Percentiles rank a stretch among this genome's conserved stretches.
phyloP scores from a whole-genome alignment of 2,329 filamentous ascomycete species.

The Calonectria pteridis region DNA sequence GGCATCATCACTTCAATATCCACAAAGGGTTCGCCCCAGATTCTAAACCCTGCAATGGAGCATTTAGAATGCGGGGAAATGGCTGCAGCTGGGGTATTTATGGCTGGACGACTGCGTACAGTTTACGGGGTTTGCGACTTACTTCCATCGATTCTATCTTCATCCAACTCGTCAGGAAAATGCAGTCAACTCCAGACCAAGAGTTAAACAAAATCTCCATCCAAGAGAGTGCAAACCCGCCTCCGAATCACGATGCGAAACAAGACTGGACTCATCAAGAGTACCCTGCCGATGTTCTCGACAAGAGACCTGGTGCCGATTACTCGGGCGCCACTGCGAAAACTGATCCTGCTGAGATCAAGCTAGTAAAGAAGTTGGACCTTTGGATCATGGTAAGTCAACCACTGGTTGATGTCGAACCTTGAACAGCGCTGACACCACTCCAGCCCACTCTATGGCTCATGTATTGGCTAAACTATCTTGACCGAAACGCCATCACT shows the following conservation, averaged over 20 bases:
- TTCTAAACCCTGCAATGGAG: neutral
- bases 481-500: slow-evolving; percentile 68
- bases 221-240: neutral
- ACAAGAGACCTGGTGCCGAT: slow-evolving; percentile 36
- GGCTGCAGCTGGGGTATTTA: neutral
- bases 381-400: slow-evolving; percentile 47
- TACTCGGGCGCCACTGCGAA: slow-evolving; percentile 52
- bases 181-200: neutral
- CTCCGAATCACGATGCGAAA: neutral
- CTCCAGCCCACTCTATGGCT: slow-evolving; percentile 46
- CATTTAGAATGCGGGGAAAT: neutral
- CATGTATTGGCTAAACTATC: slow-evolving; percentile 56
- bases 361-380: slow-evolving; percentile 53
- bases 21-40: neutral
- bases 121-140: neutral
- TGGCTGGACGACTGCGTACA: neutral
- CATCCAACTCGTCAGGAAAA: neutral
- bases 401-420: no score
- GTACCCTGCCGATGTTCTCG: neutral
- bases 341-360: slow-evolving; percentile 49
- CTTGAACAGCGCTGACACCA: no score
- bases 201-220: neutral
- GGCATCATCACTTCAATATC: neutral
- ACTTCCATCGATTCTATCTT: neutral
- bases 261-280: neutral